Percentiles rank a stretch among this genome's conserved stretches.
Conservation (phyloP, 2,329 filamentous ascomycete species). For the Grosmannia serpens region DNA sequence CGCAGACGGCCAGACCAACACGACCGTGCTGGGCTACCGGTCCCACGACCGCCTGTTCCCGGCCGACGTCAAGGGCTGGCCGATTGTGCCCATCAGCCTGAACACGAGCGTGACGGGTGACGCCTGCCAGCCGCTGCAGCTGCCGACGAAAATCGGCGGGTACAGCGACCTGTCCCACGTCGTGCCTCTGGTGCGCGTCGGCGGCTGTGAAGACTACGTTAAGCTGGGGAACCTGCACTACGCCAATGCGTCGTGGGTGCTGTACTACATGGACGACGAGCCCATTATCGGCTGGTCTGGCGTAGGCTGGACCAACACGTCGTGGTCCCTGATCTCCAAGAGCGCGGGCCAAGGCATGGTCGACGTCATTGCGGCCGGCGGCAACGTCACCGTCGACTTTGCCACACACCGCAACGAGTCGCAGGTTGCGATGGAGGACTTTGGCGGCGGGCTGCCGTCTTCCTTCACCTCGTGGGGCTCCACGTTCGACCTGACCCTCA, state of each 20-base stretch:
- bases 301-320: neutral
- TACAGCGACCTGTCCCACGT: slow-evolving; percentile 23
- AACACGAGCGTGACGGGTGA: slow-evolving; percentile 15
- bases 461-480: slow-evolving; percentile 31
- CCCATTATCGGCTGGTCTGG: neutral
- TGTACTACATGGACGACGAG: slow-evolving; percentile 21
- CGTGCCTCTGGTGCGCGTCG: slow-evolving; percentile 28
- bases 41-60: slow-evolving; percentile 6
- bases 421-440: slow-evolving; percentile 1
- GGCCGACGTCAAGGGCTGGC: slow-evolving; percentile 11
- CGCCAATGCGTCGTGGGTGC: slow-evolving; percentile 18
- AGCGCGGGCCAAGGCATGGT: slow-evolving; percentile 19
- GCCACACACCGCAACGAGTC: slow-evolving; percentile 1
- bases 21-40: slow-evolving; percentile 9
- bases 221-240: slow-evolving; percentile 19
- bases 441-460: slow-evolving; percentile 24
- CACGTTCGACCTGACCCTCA: slow-evolving; percentile 29
- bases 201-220: slow-evolving; percentile 12
- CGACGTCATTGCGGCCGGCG: slow-evolving; percentile 17
- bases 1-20: slow-evolving; percentile 6
- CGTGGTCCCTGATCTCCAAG: neutral
- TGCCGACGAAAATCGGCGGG: slow-evolving; percentile 15
- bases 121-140: slow-evolving; percentile 27
- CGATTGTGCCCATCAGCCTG: slow-evolving; percentile 16
- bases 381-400: slow-evolving; percentile 20